A percentile compares a stretch with the other conserved stretches of the same genome.
phyloP scores from a whole-genome alignment of 1,284 basidiomycete genomes.

The Tylopilus sp. region DNA sequence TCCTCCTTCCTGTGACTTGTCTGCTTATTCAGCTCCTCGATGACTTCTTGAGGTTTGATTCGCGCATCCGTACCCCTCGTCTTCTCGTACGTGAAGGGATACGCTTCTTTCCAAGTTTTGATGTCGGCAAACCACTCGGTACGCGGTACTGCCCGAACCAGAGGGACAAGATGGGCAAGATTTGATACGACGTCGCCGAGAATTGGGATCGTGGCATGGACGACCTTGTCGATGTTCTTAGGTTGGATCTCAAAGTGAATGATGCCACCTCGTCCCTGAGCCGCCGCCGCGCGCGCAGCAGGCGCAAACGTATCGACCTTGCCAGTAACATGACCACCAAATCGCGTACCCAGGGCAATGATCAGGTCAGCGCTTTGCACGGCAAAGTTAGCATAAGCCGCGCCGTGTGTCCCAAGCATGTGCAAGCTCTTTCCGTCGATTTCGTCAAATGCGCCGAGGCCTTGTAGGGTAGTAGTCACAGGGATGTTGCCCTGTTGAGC shows the following conservation, averaged over 20 bases:
- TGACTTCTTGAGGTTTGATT: slow-evolving; percentile 97
- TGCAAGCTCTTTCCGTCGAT: slow-evolving; percentile 88
- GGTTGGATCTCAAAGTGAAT: slow-evolving; percentile 99
- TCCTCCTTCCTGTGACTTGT: slow-evolving; percentile 85
- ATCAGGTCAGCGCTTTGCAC: slow-evolving; percentile 99
- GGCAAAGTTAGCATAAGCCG: slow-evolving; percentile 96
- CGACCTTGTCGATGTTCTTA: slow-evolving; percentile 99
- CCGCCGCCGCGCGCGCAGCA: slow-evolving; percentile 88
- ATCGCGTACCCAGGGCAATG: slow-evolving; percentile 95
- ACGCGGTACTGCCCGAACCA: slow-evolving; percentile 76
- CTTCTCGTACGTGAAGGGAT: slow-evolving; percentile 92
- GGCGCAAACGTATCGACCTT: slow-evolving; percentile 94
- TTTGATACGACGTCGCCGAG: slow-evolving; percentile 94
- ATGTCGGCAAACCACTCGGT: slow-evolving; percentile 88
- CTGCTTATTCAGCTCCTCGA: slow-evolving; percentile 91
- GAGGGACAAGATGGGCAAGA: slow-evolving; percentile 84
- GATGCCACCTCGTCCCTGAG: slow-evolving; percentile 92
- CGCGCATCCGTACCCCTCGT: slow-evolving; percentile 66
- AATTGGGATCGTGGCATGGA: slow-evolving; percentile 94
- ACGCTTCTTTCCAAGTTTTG: slow-evolving; percentile 86
- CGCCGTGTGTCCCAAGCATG: slow-evolving; percentile 99
- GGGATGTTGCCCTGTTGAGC: slow-evolving; percentile 93
- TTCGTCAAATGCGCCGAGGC: slow-evolving; percentile 97
- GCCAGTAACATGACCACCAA: slow-evolving; percentile 98
- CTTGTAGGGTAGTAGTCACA: slow-evolving; percentile 97